Base-by-base conservation (phyloP, 2,329 filamentous ascomycete species). In the Fusarium torreyae region DNA sequence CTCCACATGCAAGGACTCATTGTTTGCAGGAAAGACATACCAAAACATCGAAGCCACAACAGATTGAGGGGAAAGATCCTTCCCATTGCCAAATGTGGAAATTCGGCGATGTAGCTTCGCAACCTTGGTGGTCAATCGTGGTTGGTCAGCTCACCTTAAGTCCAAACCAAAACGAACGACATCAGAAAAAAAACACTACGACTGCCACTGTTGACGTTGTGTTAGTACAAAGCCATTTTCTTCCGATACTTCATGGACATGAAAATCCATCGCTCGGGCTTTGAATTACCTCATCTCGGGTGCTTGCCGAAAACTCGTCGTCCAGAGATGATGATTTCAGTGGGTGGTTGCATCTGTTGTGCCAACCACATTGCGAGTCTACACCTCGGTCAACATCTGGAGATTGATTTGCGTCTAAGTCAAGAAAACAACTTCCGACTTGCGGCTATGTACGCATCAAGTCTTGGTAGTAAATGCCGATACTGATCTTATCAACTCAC, bases 371-470 rank as follows among this genome's bases (percentile, higher is more conserved):
- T 42, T 44, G 49, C 46, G 45, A 42, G 50, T 46, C 49, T 66
- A 64, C 65, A 61, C 59, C 68, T 69, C 57, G 69, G 66, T 45
- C 63, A 64, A 62, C 56, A 33, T 43, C 67, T 67, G 67, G 67
- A 70, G 22, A 54, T 70, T 50, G 39, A 70, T 69, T 10, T 70
- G 66, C 67, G 63, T 39, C 36, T 9, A 52, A 18, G 26, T 45
- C 22, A 40, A 55, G 22, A 55, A 36, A 63, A 44, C 31, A 31
- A 51, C 36, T 57, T 68, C 71, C 71, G 71, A 53, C 15, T 72
- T 66, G 42, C 57, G 71, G 71, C 67, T 74, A 74, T 66, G 60
- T 67, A 38, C 51, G 42, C 40, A 43, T 43, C 40, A 46, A 54
- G 46, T 33, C 34, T 43, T 46, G 33, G 18, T 54, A 44, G 59